phyloP scores from a whole-genome alignment of 495 filamentous ascomycete species.

The Penicillium argentinense region DNA sequence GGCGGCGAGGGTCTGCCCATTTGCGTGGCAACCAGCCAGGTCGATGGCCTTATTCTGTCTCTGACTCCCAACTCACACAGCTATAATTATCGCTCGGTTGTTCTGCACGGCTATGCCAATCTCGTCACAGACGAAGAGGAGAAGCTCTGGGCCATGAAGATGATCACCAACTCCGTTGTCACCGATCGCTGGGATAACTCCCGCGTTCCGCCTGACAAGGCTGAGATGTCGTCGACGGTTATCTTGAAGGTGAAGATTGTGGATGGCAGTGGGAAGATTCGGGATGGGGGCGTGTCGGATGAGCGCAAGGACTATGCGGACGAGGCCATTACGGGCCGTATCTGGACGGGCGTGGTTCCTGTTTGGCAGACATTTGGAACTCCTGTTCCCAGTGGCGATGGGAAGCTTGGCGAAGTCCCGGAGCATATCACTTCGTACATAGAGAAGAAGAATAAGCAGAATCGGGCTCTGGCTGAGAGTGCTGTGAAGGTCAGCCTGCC shows the following conservation, averaged over 20 bases:
- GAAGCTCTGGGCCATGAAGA: constrained; percentile 79
- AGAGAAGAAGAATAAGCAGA: constrained; percentile 51
- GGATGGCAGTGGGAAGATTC: constrained; percentile 77
- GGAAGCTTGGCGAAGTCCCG: constrained; percentile 59
- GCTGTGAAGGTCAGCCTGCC: constrained; percentile 38
- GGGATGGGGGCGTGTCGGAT: constrained; percentile 67
- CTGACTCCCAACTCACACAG: constrained; percentile 78
- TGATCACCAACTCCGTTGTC: constrained; percentile 76
- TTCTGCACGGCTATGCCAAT: constrained; percentile 72
- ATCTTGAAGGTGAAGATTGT: constrained; percentile 70
- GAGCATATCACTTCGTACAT: constrained; percentile 62
- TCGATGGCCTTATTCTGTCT: constrained; percentile 75
- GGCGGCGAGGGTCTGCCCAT: constrained; percentile 56
- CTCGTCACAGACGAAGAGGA: constrained; percentile 67
- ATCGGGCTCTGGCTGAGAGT: constrained; percentile 51
- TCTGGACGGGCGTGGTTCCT: constrained; percentile 88
- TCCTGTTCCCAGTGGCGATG: constrained; percentile 64
- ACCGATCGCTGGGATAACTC: constrained; percentile 67
- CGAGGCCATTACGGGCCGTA: constrained; percentile 54
- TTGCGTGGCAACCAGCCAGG: constrained; percentile 64
- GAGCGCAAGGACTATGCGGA: constrained; percentile 66
- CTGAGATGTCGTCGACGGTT: constrained; percentile 76
- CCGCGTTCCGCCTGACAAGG: constrained; percentile 67
- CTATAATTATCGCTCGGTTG: constrained; percentile 86
- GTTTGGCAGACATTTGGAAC: constrained; percentile 64